These are phyloP conservation scores for Raddia guianensis DNA, from an alignment of 176 grass and related monocot species.

Conservation along the genomic window DNA sequence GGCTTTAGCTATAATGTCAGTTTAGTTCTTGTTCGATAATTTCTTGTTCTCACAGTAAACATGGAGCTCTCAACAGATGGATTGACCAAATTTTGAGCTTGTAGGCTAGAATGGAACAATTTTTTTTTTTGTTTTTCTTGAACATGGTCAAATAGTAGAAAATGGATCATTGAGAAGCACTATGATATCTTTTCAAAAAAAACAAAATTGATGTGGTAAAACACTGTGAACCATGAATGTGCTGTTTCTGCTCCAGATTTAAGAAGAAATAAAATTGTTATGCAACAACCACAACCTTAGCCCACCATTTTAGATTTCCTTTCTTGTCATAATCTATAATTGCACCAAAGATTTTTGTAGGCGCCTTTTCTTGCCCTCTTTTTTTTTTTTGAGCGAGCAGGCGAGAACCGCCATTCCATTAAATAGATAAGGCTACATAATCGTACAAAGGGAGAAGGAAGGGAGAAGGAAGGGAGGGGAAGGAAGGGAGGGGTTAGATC, in stretches of 20 bases:
- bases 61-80: not conserved
- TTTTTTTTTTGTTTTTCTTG: too few relatives aligned
- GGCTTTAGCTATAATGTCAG: not conserved
- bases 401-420: too few relatives aligned
- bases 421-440: too few relatives aligned
- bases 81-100: not conserved
- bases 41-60: not conserved
- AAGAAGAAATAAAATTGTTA: not conserved
- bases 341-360: slow-evolving; percentile 2
- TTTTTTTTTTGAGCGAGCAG: too few relatives aligned
- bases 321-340: not conserved
- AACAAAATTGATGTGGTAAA: not conserved
- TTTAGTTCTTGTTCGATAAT: not conserved
- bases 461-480: too few relatives aligned
- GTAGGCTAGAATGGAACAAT: not conserved
- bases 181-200: not conserved
- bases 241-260: not conserved
- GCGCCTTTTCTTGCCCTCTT: too few relatives aligned
- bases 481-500: too few relatives aligned
- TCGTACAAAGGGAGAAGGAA: too few relatives aligned
- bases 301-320: not conserved
- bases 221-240: not conserved
- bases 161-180: not conserved
- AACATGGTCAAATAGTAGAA: not conserved
- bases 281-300: not conserved